Evolutionary conservation across 225 moss, liverwort and hornwort genomes (phyloP).

Genomic region (Straminergon stramineum): DNA sequence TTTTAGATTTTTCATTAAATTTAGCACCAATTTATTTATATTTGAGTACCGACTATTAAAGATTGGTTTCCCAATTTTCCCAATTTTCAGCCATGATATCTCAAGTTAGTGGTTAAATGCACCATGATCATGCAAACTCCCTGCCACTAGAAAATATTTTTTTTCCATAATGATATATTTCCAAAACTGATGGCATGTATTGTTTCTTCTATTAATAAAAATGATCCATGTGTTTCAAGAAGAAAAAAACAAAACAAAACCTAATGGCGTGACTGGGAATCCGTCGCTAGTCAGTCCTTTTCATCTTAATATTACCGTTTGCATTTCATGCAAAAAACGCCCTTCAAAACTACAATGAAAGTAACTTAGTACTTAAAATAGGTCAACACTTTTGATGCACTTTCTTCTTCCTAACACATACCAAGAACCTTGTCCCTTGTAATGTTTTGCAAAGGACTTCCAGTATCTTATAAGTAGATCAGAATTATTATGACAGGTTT

Average conservation of each 20-base stretch:
- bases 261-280: background rate
- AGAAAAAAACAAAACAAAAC: too few relatives aligned
- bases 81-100: background rate
- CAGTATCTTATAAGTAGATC: background rate
- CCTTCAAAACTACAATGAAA: background rate
- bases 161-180: background rate
- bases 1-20: background rate
- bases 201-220: too few relatives aligned
- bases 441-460: background rate
- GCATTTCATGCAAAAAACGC: background rate
- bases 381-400: background rate
- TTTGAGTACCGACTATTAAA: background rate
- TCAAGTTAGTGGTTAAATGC: background rate
- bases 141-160: background rate
- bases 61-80: background rate
- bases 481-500: background rate
- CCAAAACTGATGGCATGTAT: background rate
- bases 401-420: background rate
- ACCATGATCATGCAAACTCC: background rate
- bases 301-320: background rate
- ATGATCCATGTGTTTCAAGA: too few relatives aligned
- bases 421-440: background rate
- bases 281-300: background rate
- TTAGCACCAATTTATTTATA: background rate
- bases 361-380: background rate